These are phyloP conservation scores for Aspergillus homomorphus DNA, from an alignment of 495 filamentous ascomycete genomes.

Conservation along the genomic window DNA sequence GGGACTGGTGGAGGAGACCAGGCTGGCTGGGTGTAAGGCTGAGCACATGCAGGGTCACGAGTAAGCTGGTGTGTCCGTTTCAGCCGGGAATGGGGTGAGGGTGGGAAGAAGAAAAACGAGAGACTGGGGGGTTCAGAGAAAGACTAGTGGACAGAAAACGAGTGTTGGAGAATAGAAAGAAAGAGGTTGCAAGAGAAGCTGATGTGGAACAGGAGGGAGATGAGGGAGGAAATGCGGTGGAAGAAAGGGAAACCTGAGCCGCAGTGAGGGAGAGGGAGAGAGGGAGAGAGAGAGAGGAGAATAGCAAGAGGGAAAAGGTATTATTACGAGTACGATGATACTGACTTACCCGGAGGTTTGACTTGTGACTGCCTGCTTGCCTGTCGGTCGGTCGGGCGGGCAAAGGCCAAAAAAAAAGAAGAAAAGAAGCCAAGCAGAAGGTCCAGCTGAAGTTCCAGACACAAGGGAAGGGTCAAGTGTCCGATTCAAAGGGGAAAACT, in stretches of 20 bases:
- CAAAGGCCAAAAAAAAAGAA: neutral
- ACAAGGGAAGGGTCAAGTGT: neutral
- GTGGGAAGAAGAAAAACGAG: slow-evolving; percentile 11
- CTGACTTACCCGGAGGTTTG: neutral
- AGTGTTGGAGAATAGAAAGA: neutral
- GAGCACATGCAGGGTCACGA: slow-evolving; percentile 20
- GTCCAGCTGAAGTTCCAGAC: neutral
- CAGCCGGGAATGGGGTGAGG: neutral
- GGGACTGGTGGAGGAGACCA: slow-evolving; percentile 1
- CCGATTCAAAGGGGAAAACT: neutral
- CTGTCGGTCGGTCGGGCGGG: neutral
- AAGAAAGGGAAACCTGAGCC: neutral
- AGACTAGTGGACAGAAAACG: neutral
- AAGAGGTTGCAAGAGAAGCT: neutral
- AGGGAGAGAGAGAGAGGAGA: neutral
- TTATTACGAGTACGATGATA: neutral
- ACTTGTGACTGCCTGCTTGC: neutral
- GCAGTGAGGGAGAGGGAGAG: neutral
- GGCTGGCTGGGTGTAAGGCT: slow-evolving; percentile 18
- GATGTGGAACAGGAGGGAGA: neutral
- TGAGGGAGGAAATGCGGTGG: neutral
- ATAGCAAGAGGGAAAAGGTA: neutral
- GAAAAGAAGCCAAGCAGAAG: neutral
- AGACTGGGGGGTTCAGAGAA: neutral
- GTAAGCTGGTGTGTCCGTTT: slow-evolving; percentile 1